These are phyloP conservation scores for Cardamine resedifolia DNA, from an alignment of 345 rosid species.

Conservation along the genomic window DNA sequence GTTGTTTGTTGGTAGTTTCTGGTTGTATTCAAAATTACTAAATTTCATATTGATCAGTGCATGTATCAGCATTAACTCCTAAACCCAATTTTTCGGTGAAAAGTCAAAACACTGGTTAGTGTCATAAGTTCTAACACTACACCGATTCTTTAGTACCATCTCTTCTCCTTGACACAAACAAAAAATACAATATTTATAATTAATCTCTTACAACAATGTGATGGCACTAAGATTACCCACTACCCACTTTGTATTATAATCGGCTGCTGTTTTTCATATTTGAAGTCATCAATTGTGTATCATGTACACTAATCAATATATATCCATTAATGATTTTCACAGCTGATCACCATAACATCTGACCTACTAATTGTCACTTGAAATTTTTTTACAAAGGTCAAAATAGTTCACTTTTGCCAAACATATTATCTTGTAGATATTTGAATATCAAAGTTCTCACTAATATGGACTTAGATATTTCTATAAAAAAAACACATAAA, in stretches of 20 bases:
- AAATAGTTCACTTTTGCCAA: too few species aligned
- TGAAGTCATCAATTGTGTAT: neutral
- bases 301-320: too few species aligned
- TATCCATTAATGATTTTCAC: neutral
- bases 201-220: neutral
- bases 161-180: neutral
- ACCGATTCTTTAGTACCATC: slow-evolving; percentile 1
- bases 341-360: neutral
- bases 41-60: neutral
- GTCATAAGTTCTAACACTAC: slow-evolving; percentile 3
- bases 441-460: too few species aligned
- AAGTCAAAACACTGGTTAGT: neutral
- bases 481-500: too few species aligned
- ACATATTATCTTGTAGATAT: too few species aligned
- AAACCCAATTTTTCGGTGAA: neutral
- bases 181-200: neutral
- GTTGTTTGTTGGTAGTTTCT: slow-evolving; percentile 16
- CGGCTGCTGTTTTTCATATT: neutral
- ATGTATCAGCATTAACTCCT: slow-evolving; percentile 8
- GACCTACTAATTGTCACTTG: neutral
- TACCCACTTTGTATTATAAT: neutral
- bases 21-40: slow-evolving; percentile 6
- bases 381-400: neutral
- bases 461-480: too few species aligned
- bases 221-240: slow-evolving; percentile 1